Evolutionary conservation across 805 yeast genomes (phyloP).

Genomic region (Torulaspora delbrueckii): DNA sequence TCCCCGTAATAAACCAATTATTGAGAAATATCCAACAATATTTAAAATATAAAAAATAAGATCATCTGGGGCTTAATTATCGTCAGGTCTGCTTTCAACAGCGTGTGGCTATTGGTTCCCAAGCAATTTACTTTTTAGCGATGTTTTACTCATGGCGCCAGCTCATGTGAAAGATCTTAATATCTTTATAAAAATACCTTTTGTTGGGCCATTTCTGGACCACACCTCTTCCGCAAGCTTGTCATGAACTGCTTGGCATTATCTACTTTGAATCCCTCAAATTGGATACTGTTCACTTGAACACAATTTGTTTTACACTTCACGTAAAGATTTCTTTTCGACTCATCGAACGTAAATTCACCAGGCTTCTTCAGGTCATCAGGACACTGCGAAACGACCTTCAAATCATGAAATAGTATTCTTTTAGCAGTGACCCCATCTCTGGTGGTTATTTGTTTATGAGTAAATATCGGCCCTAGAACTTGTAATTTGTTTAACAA

Average conservation of each 20-base stretch:
- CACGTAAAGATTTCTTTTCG: slow-evolving; percentile 33
- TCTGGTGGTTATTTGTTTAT: slow-evolving; percentile 35
- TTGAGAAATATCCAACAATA: not conserved
- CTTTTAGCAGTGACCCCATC: slow-evolving; percentile 39
- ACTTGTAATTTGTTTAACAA: slow-evolving; percentile 45
- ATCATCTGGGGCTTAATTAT: not conserved
- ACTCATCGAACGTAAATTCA: slow-evolving; percentile 27
- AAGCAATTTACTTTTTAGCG: not conserved
- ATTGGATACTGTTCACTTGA: slow-evolving; percentile 38
- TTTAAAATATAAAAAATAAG: no score
- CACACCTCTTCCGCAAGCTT: slow-evolving; percentile 44
- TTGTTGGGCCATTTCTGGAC: slow-evolving; percentile 8
- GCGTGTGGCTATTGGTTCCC: not conserved
- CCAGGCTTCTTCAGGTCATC: slow-evolving; percentile 23
- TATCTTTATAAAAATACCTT: not conserved
- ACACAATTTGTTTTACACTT: slow-evolving; percentile 41
- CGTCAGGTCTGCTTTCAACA: not conserved
- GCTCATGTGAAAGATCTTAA: no score
- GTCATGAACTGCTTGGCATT: slow-evolving; percentile 41
- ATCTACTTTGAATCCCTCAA: slow-evolving; percentile 53
- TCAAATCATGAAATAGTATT: slow-evolving; percentile 45
- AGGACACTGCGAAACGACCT: not conserved
- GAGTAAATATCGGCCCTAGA: slow-evolving; percentile 53
- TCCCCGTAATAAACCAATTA: not conserved
- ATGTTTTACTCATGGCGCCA: not conserved